These are phyloP conservation scores for Chalaropsis ovoidea DNA, from an alignment of 2,329 filamentous ascomycete species.

Conservation along the genomic window DNA sequence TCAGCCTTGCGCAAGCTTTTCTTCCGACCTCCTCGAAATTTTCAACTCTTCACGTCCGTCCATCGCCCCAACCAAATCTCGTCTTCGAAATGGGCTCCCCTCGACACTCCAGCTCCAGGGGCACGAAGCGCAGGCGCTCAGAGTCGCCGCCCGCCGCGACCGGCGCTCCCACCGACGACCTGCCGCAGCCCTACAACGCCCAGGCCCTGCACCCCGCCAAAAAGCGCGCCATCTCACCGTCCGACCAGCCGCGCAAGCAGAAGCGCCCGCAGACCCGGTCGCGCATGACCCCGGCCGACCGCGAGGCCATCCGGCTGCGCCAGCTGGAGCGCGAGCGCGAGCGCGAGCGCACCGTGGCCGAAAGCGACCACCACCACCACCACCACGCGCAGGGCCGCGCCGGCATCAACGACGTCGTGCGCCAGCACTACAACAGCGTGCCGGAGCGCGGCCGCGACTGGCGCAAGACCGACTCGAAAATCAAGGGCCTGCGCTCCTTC, in stretches of 20 bases:
- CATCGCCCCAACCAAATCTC: not conserved
- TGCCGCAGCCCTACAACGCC: constrained; percentile 52
- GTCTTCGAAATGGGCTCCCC: constrained; percentile 12
- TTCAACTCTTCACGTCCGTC: not conserved
- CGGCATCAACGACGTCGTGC: constrained; percentile 70
- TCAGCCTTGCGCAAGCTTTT: not conserved
- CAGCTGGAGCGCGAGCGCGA: constrained; percentile 44
- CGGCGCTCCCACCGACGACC: constrained; percentile 32
- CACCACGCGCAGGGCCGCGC: not conserved
- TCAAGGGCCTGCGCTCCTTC: constrained; percentile 86
- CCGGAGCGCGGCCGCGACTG: constrained; percentile 89
- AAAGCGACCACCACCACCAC: not conserved
- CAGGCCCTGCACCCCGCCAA: constrained; percentile 49
- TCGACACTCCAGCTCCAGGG: not conserved
- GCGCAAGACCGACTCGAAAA: constrained; percentile 86
- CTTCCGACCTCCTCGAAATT: not conserved
- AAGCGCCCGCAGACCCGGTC: constrained; percentile 59
- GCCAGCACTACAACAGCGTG: constrained; percentile 91
- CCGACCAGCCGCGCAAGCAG: constrained; percentile 50
- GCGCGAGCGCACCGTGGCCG: constrained; percentile 32
- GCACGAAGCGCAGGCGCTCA: constrained; percentile 34
- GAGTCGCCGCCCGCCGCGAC: constrained; percentile 29
- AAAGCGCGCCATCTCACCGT: constrained; percentile 47
- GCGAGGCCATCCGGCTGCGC: constrained; percentile 55
- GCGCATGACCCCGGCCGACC: constrained; percentile 56